Evolutionary conservation across 2,329 filamentous ascomycete species (phyloP).

Genomic region (Macrophomina tecta): DNA sequence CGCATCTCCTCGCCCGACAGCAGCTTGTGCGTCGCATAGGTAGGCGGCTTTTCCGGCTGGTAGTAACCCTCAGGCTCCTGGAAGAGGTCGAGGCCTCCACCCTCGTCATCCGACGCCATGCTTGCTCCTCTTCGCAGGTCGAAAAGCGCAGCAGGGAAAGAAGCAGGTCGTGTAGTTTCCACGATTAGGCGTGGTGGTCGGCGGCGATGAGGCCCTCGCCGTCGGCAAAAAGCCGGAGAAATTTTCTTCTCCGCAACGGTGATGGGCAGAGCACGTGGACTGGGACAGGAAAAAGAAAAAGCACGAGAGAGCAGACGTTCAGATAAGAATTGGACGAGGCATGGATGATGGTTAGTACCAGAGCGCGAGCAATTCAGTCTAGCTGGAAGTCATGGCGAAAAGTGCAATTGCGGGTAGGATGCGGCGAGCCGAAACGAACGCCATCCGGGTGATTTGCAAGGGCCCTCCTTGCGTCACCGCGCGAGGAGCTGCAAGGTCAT

Average conservation of each 20-base stretch:
- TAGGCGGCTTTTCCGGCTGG: conserved; percentile 76
- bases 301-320: not conserved
- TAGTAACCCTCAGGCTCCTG: conserved; percentile 82
- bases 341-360: no score
- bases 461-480: not conserved
- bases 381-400: not conserved
- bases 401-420: not conserved
- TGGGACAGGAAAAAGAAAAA: not conserved
- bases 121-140: not conserved
- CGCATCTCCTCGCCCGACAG: conserved; percentile 68
- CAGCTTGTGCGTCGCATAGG: conserved; percentile 73
- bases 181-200: not conserved
- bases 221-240: conserved; percentile 13
- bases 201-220: not conserved
- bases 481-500: not conserved
- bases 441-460: not conserved
- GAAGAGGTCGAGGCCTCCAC: conserved; percentile 65
- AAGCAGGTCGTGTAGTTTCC: not conserved
- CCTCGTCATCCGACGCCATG: conserved; percentile 35
- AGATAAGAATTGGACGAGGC: not conserved
- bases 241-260: not conserved
- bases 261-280: conserved; percentile 1
- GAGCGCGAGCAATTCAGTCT: not conserved
- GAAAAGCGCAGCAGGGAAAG: not conserved
- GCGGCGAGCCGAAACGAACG: no score